A percentile compares a stretch with the other conserved stretches of the same genome.
Evolutionary conservation across 2,329 filamentous ascomycete genomes (phyloP).

Genomic region (Pseudofabraea citricarpa): DNA sequence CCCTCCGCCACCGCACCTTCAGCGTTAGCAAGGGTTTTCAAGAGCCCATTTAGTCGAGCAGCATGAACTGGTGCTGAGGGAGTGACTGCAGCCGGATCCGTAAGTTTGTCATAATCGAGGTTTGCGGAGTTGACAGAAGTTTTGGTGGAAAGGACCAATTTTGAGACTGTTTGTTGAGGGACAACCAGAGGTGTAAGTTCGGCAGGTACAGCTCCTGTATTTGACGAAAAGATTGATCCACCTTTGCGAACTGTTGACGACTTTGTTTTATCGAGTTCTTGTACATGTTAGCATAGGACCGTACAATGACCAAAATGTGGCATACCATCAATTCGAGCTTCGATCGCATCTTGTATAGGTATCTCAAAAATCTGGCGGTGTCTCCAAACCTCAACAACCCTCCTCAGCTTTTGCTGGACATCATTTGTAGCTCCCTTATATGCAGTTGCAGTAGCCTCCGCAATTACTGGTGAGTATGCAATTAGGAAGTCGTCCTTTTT

Average conservation of each 20-base stretch:
- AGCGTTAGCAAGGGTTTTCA: slow-evolving; percentile 82
- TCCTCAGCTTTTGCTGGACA: slow-evolving; percentile 78
- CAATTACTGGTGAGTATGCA: slow-evolving; percentile 87
- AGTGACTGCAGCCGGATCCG: slow-evolving; percentile 60
- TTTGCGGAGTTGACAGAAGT: slow-evolving; percentile 66
- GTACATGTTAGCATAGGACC: slow-evolving; percentile 5
- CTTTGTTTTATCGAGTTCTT: slow-evolving; percentile 59
- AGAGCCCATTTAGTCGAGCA: slow-evolving; percentile 79
- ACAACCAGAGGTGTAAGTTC: slow-evolving; percentile 75
- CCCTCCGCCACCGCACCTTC: slow-evolving; percentile 86
- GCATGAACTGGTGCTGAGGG: slow-evolving; percentile 89
- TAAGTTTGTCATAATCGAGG: slow-evolving; percentile 79
- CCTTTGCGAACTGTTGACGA: slow-evolving; percentile 46
- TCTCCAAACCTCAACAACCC: slow-evolving; percentile 93
- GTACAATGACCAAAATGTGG: neutral
- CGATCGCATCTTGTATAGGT: slow-evolving; percentile 75
- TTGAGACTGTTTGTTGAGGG: slow-evolving; percentile 68
- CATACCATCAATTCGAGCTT: slow-evolving; percentile 73
- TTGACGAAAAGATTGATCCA: slow-evolving; percentile 66
- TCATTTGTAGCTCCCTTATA: slow-evolving; percentile 87
- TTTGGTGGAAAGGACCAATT: slow-evolving; percentile 64
- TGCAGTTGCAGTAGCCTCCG: slow-evolving; percentile 82
- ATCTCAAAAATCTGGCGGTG: slow-evolving; percentile 78
- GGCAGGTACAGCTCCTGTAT: slow-evolving; percentile 56
- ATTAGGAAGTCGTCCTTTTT: slow-evolving; percentile 89